phyloP scores from a whole-genome alignment of 495 filamentous ascomycete genomes.

The Penicillium lividum region DNA sequence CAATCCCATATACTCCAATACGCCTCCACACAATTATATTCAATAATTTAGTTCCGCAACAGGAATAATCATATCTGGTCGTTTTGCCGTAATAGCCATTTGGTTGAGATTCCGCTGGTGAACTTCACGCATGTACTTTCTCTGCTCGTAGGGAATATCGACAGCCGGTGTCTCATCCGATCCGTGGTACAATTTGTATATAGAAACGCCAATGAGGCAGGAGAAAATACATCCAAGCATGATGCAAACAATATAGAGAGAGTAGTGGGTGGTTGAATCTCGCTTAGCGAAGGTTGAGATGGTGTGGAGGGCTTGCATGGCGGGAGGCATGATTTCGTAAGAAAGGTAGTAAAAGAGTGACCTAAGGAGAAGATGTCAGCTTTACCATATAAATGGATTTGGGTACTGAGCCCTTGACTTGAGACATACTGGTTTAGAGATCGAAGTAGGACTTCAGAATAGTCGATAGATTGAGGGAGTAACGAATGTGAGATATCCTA shows the following conservation, averaged over 20 bases:
- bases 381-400: no score
- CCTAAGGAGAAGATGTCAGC: background rate
- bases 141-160: constrained; percentile 24
- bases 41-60: constrained; percentile 19
- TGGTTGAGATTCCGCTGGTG: constrained; percentile 28
- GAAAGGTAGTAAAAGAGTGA: background rate
- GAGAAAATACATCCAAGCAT: constrained; percentile 26
- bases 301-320: constrained; percentile 11
- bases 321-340: constrained; percentile 5
- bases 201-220: constrained; percentile 24
- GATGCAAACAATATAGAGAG: constrained; percentile 32
- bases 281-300: constrained; percentile 18
- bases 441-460: background rate
- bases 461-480: background rate
- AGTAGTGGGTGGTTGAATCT: constrained; percentile 14
- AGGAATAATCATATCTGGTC: constrained; percentile 31
- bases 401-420: background rate
- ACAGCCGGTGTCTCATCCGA: constrained; percentile 5
- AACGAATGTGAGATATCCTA: background rate
- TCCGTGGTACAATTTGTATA: constrained; percentile 29
- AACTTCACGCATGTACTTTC: constrained; percentile 30
- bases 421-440: background rate
- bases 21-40: constrained; percentile 2
- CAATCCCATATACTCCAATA: background rate
- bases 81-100: constrained; percentile 18